Conservation (phyloP, 352 stramenopile species). For the Phytopythium boreale region DNA sequence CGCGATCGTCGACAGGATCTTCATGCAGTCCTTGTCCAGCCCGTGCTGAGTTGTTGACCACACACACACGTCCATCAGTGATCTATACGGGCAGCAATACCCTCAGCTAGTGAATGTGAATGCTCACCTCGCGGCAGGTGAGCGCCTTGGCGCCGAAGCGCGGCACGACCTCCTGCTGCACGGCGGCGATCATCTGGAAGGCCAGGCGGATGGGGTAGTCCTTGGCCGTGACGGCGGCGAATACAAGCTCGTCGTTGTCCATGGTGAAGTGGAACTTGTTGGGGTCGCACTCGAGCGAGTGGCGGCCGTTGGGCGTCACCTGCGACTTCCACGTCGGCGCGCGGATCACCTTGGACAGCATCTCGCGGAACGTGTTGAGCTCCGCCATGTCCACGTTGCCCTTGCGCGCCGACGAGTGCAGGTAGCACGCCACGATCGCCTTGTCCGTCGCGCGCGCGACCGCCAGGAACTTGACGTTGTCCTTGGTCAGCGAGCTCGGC, state of each 20-base stretch:
- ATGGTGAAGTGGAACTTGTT: constrained; percentile 91
- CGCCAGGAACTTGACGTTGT: constrained; percentile 85
- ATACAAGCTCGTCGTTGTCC: constrained; percentile 87
- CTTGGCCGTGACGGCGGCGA: constrained; percentile 73
- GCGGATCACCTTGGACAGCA: constrained; percentile 79
- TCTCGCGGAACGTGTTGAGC: constrained; percentile 67
- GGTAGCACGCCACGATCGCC: constrained; percentile 72
- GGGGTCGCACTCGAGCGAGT: constrained; percentile 83
- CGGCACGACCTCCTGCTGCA: constrained; percentile 76
- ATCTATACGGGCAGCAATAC: neutral
- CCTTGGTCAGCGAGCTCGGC: constrained; percentile 48
- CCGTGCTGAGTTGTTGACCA: constrained; percentile 33
- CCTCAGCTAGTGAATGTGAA: too few relatives aligned
- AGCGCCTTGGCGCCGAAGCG: constrained; percentile 75
- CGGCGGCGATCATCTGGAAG: constrained; percentile 75
- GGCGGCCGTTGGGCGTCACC: constrained; percentile 79
- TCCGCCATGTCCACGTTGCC: constrained; percentile 47
- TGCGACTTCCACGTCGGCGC: constrained; percentile 85
- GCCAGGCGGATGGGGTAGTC: constrained; percentile 81
- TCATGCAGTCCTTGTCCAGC: constrained; percentile 76
- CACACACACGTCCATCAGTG: neutral
- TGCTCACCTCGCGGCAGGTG: constrained; percentile 64
- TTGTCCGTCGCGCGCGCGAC: constrained; percentile 82
- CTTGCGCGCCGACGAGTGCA: constrained; percentile 53
- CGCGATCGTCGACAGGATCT: constrained; percentile 55